Evolutionary conservation across 2,329 filamentous ascomycete genomes (phyloP), one percentile per base, ranked within the genome.

Genomic region (Colletotrichum gigasporum): DNA sequence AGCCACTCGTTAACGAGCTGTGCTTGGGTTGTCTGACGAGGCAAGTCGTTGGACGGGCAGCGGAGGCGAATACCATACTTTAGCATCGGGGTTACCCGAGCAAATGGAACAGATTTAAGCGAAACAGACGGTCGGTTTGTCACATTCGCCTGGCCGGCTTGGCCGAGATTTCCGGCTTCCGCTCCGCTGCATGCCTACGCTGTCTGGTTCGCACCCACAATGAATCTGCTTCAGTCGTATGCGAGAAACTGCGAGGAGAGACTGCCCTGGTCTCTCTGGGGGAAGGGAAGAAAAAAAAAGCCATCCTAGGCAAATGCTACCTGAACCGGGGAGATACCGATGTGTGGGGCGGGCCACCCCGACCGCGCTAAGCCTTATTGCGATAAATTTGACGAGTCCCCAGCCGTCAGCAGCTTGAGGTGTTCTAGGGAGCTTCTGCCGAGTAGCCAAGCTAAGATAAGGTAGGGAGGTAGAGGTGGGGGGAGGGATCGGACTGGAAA

Each of bases 311-410:
- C 24, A 10, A 39, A 53, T 34, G 41, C 41, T 53, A 16, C 50
- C 18, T 26, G 22, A 52, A 26, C 20, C 26, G n/a, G 34, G 14
- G 20, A 34, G 10, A n/a, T 32, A 16, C n/a, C n/a, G 28, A 28
- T n/a, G 24, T 44, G n/a, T 37, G 30, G 37, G 51, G 12, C 24
- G n/a, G 14, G 5, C 51, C n/a, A 16, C 51, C 34, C 20, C 41
- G 47, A 20, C 41, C 48, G 67, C 75, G 72, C 77, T 78, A 79
- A 73, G 70, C 75, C 73, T 53, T 71, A 72, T 77, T 75, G 69
- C 72, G 76, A 76, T 72, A 78, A 76, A 69, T 75, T 79, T 77
- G 72, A 77, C 77, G 76, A 79, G 68, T 41, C 34, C 51, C 35
- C 28, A 42, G 54, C 18, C 34, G 28, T 28, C 26, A 42, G 39